Base-by-base conservation (phyloP, 805 yeast genomes). In the Candida pseudoglaebosa region DNA sequence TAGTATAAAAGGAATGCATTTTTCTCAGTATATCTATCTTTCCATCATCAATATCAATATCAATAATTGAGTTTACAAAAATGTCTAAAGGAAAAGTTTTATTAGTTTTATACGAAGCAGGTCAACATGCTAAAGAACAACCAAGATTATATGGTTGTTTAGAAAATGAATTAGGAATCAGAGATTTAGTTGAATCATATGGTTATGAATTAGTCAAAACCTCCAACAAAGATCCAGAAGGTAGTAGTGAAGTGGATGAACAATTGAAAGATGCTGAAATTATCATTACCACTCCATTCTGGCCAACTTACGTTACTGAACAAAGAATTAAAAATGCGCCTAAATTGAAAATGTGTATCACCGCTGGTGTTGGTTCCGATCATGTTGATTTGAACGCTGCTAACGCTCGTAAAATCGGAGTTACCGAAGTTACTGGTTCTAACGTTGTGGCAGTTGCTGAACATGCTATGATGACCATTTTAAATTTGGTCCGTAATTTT, bases 291-390 rank as follows among this genome's bases (percentile, higher is more conserved):
- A 84, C 91, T 9, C 93, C 95, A 3, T 84, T 85, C 74, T 86
- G 75, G 62, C 93, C 95, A 4, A 91, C 81, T 26, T 84, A 84
- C 61, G 70, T 84, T 56, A 75, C 82, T 39, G 69, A 71, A 43
- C 82, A 79, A 50, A 73, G 91, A 53, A 72, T 84, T 46, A 78
- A 67, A 36, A 73, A 75, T 54, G 90, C 91, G 22, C 79, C 80
- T 57, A 82, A 81, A 37, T 72, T 84, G 62, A 83, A 82, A 67
- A 55, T 82, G 37, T 67, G 80, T 43, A 71, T 83, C 50, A 84
- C 90, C 34, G 93, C 93, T 6, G 93, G 93, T 51, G 89, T 84
- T 42, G 93, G 93, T 9, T 80, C 88, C 14, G 93, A 84, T 58
- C 93, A 84, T 61, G 71, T 84, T 46, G 91, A 84, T 54, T 70